Base-by-base conservation (phyloP, 139 green algal species). In the Coelastrella sp. region DNA sequence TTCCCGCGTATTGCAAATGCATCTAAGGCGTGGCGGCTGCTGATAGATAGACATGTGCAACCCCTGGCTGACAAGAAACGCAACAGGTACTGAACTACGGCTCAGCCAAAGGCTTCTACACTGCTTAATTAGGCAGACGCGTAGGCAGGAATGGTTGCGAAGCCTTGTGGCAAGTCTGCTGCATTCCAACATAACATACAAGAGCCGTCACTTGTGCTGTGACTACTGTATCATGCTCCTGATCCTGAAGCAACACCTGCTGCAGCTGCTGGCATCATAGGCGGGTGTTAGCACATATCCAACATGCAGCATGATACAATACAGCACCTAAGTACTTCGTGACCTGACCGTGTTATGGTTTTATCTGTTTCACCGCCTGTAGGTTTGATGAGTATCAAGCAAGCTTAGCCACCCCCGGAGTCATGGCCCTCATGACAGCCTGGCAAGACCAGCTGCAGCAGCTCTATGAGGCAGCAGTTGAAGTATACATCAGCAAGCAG, bases 31-130 rank as follows among this genome's bases (percentile, higher is more conserved):
- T 96, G 94, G 94, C 78, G 90, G 20, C 90, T 96, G 57, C 81
- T 96, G 23, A 81, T 96, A 0, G 92, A 96, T 85, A 73, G 91
- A 3, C 94, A 96, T 87, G 83, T 96, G 3, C 81, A 93, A 80
- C 94, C 93, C 3, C 80, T 93, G 16, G 91, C 89, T 16, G 90
- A 94, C 89, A 86, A 59, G 17, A 73, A 77, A 3, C 80, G 47
- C 84, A 93, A 71, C 76, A 92, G 85, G 88, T 94, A 89, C 10
- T 60, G 73, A 4, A 78, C 73, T 47, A 78, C 2, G 16, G 17
- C 7, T 17, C 14, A 78, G n/a, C 13, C 60, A 47, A 56, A 3
- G 61, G 8, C 10, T 71, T 3, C 0, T 13, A 19, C 10, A 13
- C 11, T 71, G 11, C 61, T 71, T 10, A 2, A 0, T 71, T 13